Evolutionary conservation across 2,329 filamentous ascomycete genomes (phyloP).

Genomic region (Sclerotinia spermophila): DNA sequence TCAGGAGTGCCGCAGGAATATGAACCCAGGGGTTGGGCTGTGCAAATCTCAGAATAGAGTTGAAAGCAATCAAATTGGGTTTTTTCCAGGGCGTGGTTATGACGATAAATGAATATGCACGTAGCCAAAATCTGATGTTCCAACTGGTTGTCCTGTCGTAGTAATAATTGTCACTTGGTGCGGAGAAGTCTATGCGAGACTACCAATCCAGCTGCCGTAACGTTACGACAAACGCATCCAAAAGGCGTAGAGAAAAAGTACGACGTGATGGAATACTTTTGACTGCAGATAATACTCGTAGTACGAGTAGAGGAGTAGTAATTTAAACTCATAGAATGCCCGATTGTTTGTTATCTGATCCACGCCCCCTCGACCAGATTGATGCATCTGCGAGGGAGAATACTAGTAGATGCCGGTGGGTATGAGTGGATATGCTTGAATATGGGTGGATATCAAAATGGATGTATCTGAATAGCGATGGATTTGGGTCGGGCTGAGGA

Average conservation of each 20-base stretch:
- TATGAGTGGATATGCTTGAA: neutral
- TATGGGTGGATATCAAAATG: neutral
- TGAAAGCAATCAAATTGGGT: neutral
- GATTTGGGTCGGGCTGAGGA: neutral
- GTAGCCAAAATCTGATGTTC: slow-evolving; percentile 6
- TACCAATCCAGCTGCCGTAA: slow-evolving; percentile 6
- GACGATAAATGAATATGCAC: slow-evolving; percentile 23
- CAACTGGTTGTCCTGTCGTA: slow-evolving; percentile 4
- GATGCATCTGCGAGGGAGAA: neutral
- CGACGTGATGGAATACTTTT: neutral
- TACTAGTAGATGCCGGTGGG: neutral
- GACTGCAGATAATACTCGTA: neutral
- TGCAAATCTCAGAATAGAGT: slow-evolving; percentile 15
- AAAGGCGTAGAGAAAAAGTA: neutral
- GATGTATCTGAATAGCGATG: neutral
- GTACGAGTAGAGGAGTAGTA: neutral
- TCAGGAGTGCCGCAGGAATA: slow-evolving; percentile 15
- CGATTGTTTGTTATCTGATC: neutral
- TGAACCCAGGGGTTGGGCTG: slow-evolving; percentile 1
- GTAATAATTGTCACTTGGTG: slow-evolving; percentile 11
- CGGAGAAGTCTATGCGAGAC: slow-evolving; percentile 5
- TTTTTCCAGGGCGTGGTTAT: neutral
- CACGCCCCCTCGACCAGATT: neutral
- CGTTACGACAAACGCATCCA: slow-evolving; percentile 10
- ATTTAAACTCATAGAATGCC: neutral